Percentiles rank a stretch among this genome's conserved stretches.
These are phyloP conservation scores for Calvatia gigantea DNA, from an alignment of 768 basidiomycete genomes.

Conservation along the genomic window DNA sequence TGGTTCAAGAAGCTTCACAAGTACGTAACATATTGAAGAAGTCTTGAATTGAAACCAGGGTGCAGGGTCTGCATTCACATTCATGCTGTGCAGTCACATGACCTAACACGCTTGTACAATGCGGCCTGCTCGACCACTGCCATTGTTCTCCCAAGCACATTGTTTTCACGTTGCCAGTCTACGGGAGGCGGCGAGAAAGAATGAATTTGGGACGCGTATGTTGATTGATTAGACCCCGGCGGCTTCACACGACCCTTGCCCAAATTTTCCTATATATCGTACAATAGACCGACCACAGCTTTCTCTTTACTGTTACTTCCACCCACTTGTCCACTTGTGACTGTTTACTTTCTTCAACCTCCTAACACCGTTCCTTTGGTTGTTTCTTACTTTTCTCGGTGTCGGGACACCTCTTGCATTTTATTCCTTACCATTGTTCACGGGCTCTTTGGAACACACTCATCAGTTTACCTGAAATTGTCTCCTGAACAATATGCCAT, in stretches of 20 bases:
- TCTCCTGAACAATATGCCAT: not conserved
- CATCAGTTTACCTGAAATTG: not conserved
- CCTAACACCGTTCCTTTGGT: not conserved
- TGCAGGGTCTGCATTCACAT: not conserved
- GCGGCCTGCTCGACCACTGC: not conserved
- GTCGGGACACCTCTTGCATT: constrained; percentile 5
- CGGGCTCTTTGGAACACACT: not conserved
- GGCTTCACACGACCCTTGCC: not conserved
- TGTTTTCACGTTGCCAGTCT: not conserved
- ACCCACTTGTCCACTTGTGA: not conserved
- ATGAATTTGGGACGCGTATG: not conserved
- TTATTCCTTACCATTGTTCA: not conserved
- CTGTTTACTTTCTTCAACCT: not conserved
- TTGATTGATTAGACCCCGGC: not conserved
- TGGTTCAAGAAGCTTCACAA: no score
- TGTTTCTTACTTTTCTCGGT: constrained; percentile 2
- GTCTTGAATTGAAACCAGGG: no score
- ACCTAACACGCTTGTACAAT: constrained; percentile 1
- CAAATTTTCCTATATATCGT: constrained; percentile 7
- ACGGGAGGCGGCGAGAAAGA: constrained; percentile 2
- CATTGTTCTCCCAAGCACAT: constrained; percentile 11
- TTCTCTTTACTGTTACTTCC: not conserved
- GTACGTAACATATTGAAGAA: no score
- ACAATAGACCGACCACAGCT: constrained; percentile 2
- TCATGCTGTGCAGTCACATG: constrained; percentile 8